Conservation (phyloP, 2,329 filamentous ascomycete species). For the Sclerotinia sclerotiorum region DNA sequence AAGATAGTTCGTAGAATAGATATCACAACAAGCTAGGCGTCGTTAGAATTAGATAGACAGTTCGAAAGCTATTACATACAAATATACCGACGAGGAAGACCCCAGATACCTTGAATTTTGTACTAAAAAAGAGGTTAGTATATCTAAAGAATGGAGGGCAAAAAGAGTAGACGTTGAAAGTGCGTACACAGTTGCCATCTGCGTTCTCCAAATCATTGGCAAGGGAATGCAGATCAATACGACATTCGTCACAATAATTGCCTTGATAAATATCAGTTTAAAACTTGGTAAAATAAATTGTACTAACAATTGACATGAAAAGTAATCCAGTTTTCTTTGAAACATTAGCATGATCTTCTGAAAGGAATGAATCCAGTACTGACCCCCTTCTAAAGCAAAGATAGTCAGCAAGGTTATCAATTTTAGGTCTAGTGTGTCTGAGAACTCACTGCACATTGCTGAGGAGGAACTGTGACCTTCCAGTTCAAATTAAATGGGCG, state of each 20-base stretch:
- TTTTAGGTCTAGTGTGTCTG: neutral
- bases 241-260: constrained; percentile 29
- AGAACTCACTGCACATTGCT: constrained; percentile 19
- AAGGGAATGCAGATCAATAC: constrained; percentile 31
- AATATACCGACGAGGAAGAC: constrained; percentile 29
- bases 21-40: constrained; percentile 26
- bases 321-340: neutral
- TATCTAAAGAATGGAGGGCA: neutral
- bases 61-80: constrained; percentile 20
- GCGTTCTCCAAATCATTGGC: constrained; percentile 28
- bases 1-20: constrained; percentile 16
- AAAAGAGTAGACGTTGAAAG: neutral
- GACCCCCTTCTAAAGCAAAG: neutral
- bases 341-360: neutral
- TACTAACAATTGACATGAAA: constrained; percentile 8
- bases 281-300: too few species aligned
- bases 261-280: constrained; percentile 17
- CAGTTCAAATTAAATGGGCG: constrained; percentile 2
- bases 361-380: neutral
- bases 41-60: neutral
- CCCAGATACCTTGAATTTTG: constrained; percentile 26
- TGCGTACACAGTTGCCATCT: constrained; percentile 24
- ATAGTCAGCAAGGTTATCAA: neutral
- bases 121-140: constrained; percentile 1
- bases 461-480: neutral